phyloP scores from a whole-genome alignment of 306 rosid genomes.

The Rosa rugosa region DNA sequence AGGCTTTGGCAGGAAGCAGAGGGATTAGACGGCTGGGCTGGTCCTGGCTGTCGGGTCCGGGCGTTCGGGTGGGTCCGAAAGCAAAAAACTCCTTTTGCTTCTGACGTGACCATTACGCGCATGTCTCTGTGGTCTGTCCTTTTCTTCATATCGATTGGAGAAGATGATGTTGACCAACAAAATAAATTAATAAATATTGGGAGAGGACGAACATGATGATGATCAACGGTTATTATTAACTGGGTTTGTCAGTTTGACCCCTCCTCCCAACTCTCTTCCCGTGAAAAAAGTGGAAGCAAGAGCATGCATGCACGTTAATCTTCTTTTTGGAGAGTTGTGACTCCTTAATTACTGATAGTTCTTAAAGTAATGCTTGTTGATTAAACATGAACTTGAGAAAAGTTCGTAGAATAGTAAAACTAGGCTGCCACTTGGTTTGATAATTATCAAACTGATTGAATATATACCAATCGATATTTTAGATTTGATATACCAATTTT shows the following conservation, averaged over 20 bases:
- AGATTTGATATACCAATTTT: too few relatives aligned
- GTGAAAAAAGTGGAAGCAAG: neutral
- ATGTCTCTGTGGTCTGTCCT: conserved; percentile 13
- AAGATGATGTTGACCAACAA: conserved; percentile 6
- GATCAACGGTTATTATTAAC: conserved; percentile 2
- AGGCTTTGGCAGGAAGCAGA: conserved; percentile 14
- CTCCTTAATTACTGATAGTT: neutral
- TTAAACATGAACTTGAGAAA: neutral
- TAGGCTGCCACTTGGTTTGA: too few relatives aligned
- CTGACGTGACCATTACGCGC: conserved; percentile 64
- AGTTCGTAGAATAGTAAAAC: neutral
- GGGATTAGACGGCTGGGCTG: conserved; percentile 41
- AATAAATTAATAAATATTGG: neutral
- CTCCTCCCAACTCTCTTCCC: neutral
- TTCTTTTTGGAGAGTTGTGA: neutral
- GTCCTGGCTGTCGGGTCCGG: conserved; percentile 43
- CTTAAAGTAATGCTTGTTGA: neutral
- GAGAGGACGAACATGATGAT: conserved; percentile 3
- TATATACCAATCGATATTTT: too few relatives aligned
- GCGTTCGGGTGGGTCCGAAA: conserved; percentile 2
- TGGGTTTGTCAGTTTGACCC: conserved; percentile 21
- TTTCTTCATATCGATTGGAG: conserved; percentile 18
- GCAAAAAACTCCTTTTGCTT: conserved; percentile 2
- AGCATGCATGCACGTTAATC: conserved; percentile 1
- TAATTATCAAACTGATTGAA: too few relatives aligned